A percentile compares a stretch with the other conserved stretches of the same genome.
phyloP scores from a whole-genome alignment of 768 basidiomycete species.

The Mycena crocata region DNA sequence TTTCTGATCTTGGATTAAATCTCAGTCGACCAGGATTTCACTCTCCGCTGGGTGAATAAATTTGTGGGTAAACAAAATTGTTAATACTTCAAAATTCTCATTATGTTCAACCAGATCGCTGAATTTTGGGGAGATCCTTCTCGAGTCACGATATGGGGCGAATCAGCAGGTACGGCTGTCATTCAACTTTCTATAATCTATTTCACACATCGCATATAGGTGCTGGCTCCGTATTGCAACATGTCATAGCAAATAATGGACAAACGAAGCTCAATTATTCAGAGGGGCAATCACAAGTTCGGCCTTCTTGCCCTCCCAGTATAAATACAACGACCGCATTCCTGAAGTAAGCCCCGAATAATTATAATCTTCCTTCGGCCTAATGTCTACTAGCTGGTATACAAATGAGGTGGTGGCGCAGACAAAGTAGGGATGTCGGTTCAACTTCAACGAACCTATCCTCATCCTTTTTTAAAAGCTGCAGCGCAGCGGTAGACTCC shows the following conservation, averaged over 20 bases:
- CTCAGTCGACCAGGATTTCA: constrained; percentile 44
- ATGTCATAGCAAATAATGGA: constrained; percentile 46
- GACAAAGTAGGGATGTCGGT: constrained; percentile 31
- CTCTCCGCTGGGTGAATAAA: constrained; percentile 44
- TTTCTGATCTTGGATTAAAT: not conserved
- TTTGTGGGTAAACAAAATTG: constrained; percentile 27
- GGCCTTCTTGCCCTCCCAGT: constrained; percentile 45
- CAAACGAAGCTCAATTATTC: constrained; percentile 38
- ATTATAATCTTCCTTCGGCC: no score
- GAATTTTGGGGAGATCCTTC: constrained; percentile 33
- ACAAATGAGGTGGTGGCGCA: constrained; percentile 32
- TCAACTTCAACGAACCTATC: constrained; percentile 22
- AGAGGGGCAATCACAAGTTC: constrained; percentile 45
- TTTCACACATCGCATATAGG: constrained; percentile 25
- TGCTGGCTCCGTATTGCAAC: constrained; percentile 48
- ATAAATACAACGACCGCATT: constrained; percentile 44
- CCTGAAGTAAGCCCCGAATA: constrained; percentile 35
- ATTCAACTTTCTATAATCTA: not conserved
- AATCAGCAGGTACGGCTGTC: constrained; percentile 35
- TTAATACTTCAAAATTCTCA: no score
- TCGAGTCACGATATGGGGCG: constrained; percentile 42
- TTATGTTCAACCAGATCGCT: constrained; percentile 15
- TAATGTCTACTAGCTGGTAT: not conserved
- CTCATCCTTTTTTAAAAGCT: not conserved
- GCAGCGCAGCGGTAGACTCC: not conserved